Evolutionary conservation across 306 rosid species (phyloP), one percentile per base, ranked within the genome.

Genomic region (Abrus precatorius): DNA sequence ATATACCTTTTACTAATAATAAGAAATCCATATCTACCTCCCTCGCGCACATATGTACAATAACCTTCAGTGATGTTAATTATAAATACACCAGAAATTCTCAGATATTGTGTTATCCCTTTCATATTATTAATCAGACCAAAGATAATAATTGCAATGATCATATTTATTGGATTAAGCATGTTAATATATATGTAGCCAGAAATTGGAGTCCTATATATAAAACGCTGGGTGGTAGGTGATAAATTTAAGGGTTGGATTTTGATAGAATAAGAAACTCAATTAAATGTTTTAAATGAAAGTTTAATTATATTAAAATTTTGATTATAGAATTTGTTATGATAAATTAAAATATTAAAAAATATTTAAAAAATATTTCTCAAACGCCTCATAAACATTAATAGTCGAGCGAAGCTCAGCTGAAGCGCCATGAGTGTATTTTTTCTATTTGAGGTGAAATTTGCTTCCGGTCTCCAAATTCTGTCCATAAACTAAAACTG

Each of bases 11-110:
- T 62, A 61, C 65, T 33, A 65, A 43, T 7, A 4, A 32, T 64
- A 54, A 55, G 53, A 72, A 2, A 2, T 34, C 7, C 62, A 7
- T 32, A 48, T 36, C 0, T 43, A 36, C 65, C 69, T 53, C 50
- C 54, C 62, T 57, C 2, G 12, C 45, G 63, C 52, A 27, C 61
- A 69, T 72, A 69, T 69, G 41, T 72, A 71, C 30, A 54, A 52
- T 72, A 72, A 72, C 57, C 54, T 8, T 32, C 40, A 29, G 33
- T 30, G 9, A 57, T 14, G 33, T 27, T 55, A 13, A 61, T 32
- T 32, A 32, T 3, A 62, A 62, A 62, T 34, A 7, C 32, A 69
- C 28, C 11, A 72, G 36, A 72, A 54, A 36, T 71, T 50, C 59
- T 44, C 7, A 50, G 29, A 20, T 5, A 69, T 50, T 71, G 76